Percentiles rank a stretch among this genome's conserved stretches.
Conservation (phyloP, 495 filamentous ascomycete species). For the Lentithecium fluviatile region DNA sequence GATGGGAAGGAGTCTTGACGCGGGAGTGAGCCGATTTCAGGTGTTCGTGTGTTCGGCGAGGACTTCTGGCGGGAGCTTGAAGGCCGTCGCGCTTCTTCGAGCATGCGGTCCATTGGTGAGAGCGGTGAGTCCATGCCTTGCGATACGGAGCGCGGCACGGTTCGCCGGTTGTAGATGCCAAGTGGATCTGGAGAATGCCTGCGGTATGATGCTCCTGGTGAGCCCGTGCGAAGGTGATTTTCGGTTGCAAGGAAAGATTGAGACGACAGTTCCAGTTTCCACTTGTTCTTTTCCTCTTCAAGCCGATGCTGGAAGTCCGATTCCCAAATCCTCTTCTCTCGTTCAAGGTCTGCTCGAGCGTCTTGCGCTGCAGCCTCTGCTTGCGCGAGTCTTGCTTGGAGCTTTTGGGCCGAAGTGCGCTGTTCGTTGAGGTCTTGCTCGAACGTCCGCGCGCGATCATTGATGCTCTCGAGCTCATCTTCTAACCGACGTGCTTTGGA, state of each 20-base stretch:
- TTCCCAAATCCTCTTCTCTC: slow-evolving; percentile 68
- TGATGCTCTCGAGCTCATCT: slow-evolving; percentile 75
- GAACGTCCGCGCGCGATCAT: slow-evolving; percentile 62
- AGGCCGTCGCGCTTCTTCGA: slow-evolving; percentile 36
- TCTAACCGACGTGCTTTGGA: slow-evolving; percentile 72
- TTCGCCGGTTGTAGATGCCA: slow-evolving; percentile 29
- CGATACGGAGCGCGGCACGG: slow-evolving; percentile 30
- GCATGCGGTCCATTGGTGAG: slow-evolving; percentile 32
- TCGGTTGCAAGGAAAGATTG: background rate
- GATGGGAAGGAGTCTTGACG: slow-evolving; percentile 41
- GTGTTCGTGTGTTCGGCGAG: slow-evolving; percentile 42
- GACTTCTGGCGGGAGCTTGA: slow-evolving; percentile 53
- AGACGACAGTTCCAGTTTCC: slow-evolving; percentile 58
- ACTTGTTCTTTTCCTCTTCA: slow-evolving; percentile 73
- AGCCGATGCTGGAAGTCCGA: slow-evolving; percentile 59
- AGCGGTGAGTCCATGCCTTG: slow-evolving; percentile 29
- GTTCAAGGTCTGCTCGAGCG: slow-evolving; percentile 61
- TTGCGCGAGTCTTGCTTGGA: slow-evolving; percentile 63
- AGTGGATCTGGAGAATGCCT: slow-evolving; percentile 34
- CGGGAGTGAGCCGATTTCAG: slow-evolving; percentile 35
- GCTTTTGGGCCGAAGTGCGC: slow-evolving; percentile 60
- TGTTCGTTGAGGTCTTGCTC: slow-evolving; percentile 58
- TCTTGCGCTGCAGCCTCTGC: slow-evolving; percentile 61
- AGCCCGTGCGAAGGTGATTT: slow-evolving; percentile 31
- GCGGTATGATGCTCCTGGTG: slow-evolving; percentile 30